Conservation (phyloP, 345 rosid species). For the Aquilaria sinensis region DNA sequence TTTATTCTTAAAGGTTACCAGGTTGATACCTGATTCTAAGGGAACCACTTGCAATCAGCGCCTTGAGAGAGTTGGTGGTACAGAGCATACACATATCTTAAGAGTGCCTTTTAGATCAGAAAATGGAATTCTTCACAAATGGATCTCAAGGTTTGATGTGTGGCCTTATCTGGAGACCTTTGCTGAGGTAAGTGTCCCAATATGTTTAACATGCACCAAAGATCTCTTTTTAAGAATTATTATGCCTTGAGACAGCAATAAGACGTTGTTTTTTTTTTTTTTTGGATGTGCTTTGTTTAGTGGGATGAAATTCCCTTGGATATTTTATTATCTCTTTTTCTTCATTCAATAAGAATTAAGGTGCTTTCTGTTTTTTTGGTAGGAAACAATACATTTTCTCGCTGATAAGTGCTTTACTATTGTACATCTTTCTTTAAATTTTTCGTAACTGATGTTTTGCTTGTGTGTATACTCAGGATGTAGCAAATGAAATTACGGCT, state of each 20-base stretch:
- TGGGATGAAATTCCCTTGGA: too few species aligned
- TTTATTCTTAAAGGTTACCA: constrained; percentile 55
- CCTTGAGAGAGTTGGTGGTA: constrained; percentile 90
- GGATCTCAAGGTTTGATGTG: constrained; percentile 98
- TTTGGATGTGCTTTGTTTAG: background rate
- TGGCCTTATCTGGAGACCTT: constrained; percentile 95
- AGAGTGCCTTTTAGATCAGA: constrained; percentile 95
- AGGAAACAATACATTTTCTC: background rate
- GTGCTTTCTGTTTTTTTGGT: background rate
- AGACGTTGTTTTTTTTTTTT: background rate
- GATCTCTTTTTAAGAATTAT: too few species aligned
- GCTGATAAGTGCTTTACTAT: too few species aligned
- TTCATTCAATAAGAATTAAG: background rate
- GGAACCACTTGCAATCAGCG: constrained; percentile 93
- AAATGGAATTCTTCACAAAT: constrained; percentile 76
- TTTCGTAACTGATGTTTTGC: background rate
- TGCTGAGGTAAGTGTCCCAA: constrained; percentile 54
- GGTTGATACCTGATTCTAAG: constrained; percentile 89
- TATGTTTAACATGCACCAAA: too few species aligned
- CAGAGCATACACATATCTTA: constrained; percentile 73
- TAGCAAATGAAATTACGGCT: constrained; percentile 76
- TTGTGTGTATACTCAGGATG: constrained; percentile 51
- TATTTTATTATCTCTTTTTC: background rate
- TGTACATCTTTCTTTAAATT: too few species aligned
- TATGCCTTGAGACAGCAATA: background rate